phyloP scores from a whole-genome alignment of 228 moss, liverwort and hornwort species.

The Sphagnum magellanicum region DNA sequence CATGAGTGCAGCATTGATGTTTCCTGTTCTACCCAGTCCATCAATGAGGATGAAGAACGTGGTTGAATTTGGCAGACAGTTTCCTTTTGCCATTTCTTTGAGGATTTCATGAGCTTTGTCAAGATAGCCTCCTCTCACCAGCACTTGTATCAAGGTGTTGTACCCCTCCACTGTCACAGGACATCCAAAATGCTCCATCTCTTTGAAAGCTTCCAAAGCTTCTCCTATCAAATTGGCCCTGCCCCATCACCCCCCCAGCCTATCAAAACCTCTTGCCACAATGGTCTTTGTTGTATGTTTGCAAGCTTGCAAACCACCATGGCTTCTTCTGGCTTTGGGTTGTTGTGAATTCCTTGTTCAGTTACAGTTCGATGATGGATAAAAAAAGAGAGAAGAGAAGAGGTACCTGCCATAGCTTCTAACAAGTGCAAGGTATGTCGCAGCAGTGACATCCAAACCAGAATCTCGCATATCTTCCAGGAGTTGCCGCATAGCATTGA shows the following conservation, averaged over 20 bases:
- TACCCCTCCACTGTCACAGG: constrained; percentile 10
- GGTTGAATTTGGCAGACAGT: constrained; percentile 2
- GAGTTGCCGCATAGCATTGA: constrained; percentile 9
- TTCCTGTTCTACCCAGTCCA: constrained; percentile 14
- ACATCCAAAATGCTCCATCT: constrained; percentile 14
- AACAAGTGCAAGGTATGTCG: constrained; percentile 12
- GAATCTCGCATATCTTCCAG: constrained; percentile 13
- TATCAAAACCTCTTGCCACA: no score
- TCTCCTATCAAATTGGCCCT: constrained; percentile 17
- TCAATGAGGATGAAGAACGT: constrained; percentile 12
- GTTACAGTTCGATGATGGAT: no score
- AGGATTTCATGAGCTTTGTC: constrained; percentile 11
- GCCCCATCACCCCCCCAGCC: not conserved
- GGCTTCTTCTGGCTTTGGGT: no score
- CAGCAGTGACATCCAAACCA: constrained; percentile 5
- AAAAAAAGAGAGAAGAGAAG: not conserved
- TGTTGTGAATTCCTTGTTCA: no score
- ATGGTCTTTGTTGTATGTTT: no score
- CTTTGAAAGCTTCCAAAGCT: constrained; percentile 13
- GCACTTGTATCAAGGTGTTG: constrained; percentile 9
- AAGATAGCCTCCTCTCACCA: constrained; percentile 12
- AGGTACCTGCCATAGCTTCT: constrained; percentile 14
- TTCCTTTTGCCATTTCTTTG: constrained; percentile 3
- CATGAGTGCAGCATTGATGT: constrained; percentile 9
- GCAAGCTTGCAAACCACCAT: no score